Evolutionary conservation across 345 rosid species (phyloP), one percentile per base, ranked within the genome.

Genomic region (Gossypium longicalyx): DNA sequence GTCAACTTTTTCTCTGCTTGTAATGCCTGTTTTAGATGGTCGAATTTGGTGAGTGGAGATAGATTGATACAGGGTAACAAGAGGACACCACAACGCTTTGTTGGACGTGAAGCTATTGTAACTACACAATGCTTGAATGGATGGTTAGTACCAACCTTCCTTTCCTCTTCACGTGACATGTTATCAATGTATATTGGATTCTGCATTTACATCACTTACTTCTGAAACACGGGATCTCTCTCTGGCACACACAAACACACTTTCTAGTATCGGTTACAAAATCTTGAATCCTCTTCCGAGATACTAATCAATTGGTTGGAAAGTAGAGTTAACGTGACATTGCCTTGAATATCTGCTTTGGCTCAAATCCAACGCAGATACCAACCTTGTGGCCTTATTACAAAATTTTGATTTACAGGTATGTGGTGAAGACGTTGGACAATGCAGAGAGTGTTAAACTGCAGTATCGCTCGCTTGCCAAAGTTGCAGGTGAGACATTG

Each of bases 81-180:
- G 82, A 89, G 98, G 85, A 93, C 96, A 12, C 98, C 97, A 5
- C 87, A 83, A 74, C 89, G 93, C 63, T 93, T 93, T 87, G 98
- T 93, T 47, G 98, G 97, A 76, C 97, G 98, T 34, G 90, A 88
- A 83, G 97, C 98, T 62, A 86, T 91, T 63, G 93, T 91, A 65
- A 93, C 93, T 77, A 89, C 98, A 17, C 98, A 91, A 53, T 93
- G 98, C 95, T 82, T 93, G 80, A 91, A 93, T 78, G 98, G 97
- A 89, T 93, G 98, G 97, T 93, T 66, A 70, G 90, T 86, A 54
- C 44, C 58, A n/a, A n/a, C 17, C 59, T 27, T 73, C 38, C 62
- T 15, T 76, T n/a, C 45, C 5, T 61, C 25, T 63, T 25, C 47
- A 11, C 13, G 16, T 49, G 5, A 25, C 8, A 13, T 67, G 54